A percentile compares a stretch with the other conserved stretches of the same genome.
phyloP scores from a whole-genome alignment of 2,329 filamentous ascomycete genomes.

The Colletotrichum simmondsii region DNA sequence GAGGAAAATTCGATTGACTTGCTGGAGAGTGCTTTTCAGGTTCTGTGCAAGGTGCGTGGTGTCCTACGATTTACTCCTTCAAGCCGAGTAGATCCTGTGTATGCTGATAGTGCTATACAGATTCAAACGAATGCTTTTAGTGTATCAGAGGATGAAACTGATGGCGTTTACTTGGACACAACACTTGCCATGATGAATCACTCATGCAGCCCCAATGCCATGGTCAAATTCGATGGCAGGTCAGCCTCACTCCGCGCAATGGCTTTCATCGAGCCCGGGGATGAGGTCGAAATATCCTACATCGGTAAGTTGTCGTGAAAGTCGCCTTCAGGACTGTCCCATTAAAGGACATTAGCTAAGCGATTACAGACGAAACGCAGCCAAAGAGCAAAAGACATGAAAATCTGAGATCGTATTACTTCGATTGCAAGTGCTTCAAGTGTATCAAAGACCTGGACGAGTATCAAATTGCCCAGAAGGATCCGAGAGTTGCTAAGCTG shows the following conservation, averaged over 20 bases:
- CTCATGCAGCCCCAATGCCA: slow-evolving; percentile 70
- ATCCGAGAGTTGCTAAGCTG: slow-evolving; percentile 50
- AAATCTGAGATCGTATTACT: slow-evolving; percentile 61
- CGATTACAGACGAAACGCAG: slow-evolving; percentile 56
- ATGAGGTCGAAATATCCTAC: slow-evolving; percentile 72
- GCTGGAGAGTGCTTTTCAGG: slow-evolving; percentile 49
- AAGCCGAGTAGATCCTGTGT: neutral
- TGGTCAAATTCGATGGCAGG: slow-evolving; percentile 65
- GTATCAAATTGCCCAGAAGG: slow-evolving; percentile 59
- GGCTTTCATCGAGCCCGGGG: slow-evolving; percentile 57
- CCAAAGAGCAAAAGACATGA: slow-evolving; percentile 54
- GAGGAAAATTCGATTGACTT: slow-evolving; percentile 55
- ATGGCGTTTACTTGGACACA: slow-evolving; percentile 67
- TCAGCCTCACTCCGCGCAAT: slow-evolving; percentile 63
- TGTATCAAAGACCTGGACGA: slow-evolving; percentile 63
- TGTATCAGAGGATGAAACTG: slow-evolving; percentile 57
- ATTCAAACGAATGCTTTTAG: slow-evolving; percentile 73
- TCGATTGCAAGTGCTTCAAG: slow-evolving; percentile 61
- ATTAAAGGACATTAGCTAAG: neutral
- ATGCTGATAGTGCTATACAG: slow-evolving; percentile 47
- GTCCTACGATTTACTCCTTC: too few species aligned
- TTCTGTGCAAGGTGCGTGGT: slow-evolving; percentile 64
- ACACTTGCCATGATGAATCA: slow-evolving; percentile 71
- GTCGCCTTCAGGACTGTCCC: neutral
- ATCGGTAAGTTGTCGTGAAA: slow-evolving; percentile 55